Evolutionary conservation across 164 flowering plant species (phyloP), one percentile per base, ranked within the genome.

Genomic region (Cinnamomum chago): DNA sequence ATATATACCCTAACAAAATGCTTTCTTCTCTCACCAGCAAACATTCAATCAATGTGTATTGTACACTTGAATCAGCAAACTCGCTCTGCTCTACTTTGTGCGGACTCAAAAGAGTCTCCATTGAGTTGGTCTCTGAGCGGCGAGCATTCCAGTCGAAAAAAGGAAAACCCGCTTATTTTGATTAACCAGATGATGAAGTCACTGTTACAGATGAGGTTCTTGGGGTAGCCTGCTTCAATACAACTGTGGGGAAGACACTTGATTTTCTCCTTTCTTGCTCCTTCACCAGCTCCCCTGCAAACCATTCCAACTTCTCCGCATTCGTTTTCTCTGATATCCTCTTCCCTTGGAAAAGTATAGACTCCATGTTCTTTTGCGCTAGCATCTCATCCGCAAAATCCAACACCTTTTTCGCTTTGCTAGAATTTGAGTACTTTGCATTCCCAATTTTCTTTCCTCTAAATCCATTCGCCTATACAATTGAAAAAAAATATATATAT

Each of bases 211-310:
- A 74, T 35, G 94, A 90, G 30, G 85, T 84, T 82, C 92, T 84
- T 10, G 89, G 91, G 0, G 85, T 71, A 1, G 67, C 62, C 18
- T 87, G 88, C 77, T 86, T 90, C 68, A 89, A 52, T 25, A 85
- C 75, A 62, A 90, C 95, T 0, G 83, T 79, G 0, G 92, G 90
- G 10, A 88, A 30, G 66, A 84, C 70, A 69, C 81, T 81, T 1
- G 76, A 79, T 73, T 86, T 88, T 52, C 95, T 86, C 74, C 90
- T 83, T 70, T 88, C 89, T 25, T 89, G 76, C 72, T 91, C 95
- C 58, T 86, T 87, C 1, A 91, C 78, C 13, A 88, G 27, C 71
- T 85, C 89, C 0, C 79, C 86, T 0, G 78, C 85, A 51, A 89
- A 82, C 62, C 23, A 9, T 40, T 87, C 86, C 11, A 91, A 50